These are phyloP conservation scores for Colletotrichum paranaense DNA, from an alignment of 2,329 filamentous ascomycete genomes.

Conservation along the genomic window DNA sequence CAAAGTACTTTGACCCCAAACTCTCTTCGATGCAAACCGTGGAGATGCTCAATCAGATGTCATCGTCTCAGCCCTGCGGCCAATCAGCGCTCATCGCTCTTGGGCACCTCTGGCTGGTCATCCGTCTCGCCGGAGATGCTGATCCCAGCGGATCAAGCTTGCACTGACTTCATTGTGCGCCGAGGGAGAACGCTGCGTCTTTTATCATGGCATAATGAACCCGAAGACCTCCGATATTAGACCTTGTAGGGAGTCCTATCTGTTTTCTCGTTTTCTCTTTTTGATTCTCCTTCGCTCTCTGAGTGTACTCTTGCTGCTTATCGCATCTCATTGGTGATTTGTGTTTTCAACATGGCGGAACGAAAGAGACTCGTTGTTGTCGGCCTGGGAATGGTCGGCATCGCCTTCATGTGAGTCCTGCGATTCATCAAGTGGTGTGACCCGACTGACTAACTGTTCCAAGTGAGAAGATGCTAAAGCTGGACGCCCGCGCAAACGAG, in stretches of 20 bases:
- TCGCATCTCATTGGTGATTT: constrained; percentile 2
- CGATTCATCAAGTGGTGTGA: neutral
- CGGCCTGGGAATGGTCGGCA: constrained; percentile 91
- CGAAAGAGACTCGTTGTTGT: constrained; percentile 83
- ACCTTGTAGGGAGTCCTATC: neutral
- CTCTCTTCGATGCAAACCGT: constrained; percentile 15
- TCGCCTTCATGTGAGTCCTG: constrained; percentile 82
- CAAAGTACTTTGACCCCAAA: constrained; percentile 10
- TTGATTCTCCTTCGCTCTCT: neutral
- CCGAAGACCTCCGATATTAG: neutral
- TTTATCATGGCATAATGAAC: neutral
- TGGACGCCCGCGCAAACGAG: constrained; percentile 79
- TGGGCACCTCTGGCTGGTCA: constrained; percentile 3
- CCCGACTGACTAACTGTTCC: neutral
- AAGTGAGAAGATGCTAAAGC: constrained; percentile 90
- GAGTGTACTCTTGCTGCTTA: neutral
- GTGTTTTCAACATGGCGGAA: constrained; percentile 49
- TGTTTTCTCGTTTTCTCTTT: neutral
- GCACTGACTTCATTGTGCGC: constrained; percentile 29
- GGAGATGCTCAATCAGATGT: constrained; percentile 25
- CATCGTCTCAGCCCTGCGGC: neutral
- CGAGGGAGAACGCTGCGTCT: constrained; percentile 9
- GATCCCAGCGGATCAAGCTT: constrained; percentile 27
- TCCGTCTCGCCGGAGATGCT: constrained; percentile 31
- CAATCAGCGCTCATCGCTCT: constrained; percentile 11